Evolutionary conservation across 139 green algal species (phyloP), one percentile per base, ranked within the genome.

Genomic region (Closterium sp.): DNA sequence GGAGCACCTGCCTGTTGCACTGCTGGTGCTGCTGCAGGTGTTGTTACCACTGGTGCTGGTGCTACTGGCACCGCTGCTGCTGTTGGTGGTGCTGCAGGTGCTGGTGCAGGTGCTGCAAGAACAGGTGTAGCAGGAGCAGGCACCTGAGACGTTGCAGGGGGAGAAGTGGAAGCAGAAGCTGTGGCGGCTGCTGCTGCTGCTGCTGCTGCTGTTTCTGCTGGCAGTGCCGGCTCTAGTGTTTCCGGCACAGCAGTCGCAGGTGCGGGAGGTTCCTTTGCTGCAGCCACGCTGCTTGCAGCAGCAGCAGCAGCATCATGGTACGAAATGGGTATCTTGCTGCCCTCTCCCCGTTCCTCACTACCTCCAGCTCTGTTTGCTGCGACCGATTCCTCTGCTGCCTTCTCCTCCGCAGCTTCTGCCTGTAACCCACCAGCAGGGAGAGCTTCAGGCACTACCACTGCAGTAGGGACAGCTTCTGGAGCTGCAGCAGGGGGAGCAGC

Each of bases 111-210:
- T 32, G 85, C n/a, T 32, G 85, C n/a, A 87, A 27, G 85, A 87
- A 27, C n/a, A 87, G 85, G 11, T n/a, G n/a, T n/a, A 87, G 85
- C n/a, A 87, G 85, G 85, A 87, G 85, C n/a, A 87, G 85, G 11
- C n/a, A 31, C n/a, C 24, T 30, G 85, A 87, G 85, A 6, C 17
- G n/a, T 11, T 87, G 85, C 28, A 87, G 85, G 5, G 28, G 85
- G n/a, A 29, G 85, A 27, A 87, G 85, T 30, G 28, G 22, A 10
- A 87, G 21, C 22, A 87, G 85, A 0, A 31, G 62, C 17, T 79
- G 62, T 22, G 27, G 62, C 62, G 3, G 50, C 50, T 24, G 50
- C 17, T 27, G 17, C 62, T 79, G 62, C 17, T 79, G 50, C 50
- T 21, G 17, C 13, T 19, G 10, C 62, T 79, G 62, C 62, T 79